These are phyloP conservation scores for Ilex aquifolium DNA, from an alignment of 257 asterid genomes.

Conservation along the genomic window DNA sequence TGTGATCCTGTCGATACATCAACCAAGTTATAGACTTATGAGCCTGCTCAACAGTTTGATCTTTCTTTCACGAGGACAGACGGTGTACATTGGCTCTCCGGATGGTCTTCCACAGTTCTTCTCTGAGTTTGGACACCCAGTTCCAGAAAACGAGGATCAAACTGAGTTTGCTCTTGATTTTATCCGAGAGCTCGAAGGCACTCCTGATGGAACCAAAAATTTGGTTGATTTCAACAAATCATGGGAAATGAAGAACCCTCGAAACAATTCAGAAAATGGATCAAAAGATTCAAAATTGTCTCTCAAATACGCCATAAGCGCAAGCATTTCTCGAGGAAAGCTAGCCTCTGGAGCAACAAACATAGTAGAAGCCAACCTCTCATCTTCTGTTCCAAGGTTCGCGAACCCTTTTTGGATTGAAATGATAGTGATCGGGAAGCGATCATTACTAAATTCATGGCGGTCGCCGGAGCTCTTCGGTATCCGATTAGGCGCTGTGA, in stretches of 20 bases:
- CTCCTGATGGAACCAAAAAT: slow-evolving; percentile 22
- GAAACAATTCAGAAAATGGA: neutral
- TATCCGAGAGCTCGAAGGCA: slow-evolving; percentile 39
- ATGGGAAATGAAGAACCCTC: slow-evolving; percentile 21
- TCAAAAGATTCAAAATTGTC: slow-evolving; percentile 8
- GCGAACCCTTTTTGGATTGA: slow-evolving; percentile 53
- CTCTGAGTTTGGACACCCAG: slow-evolving; percentile 37
- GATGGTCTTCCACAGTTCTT: slow-evolving; percentile 29
- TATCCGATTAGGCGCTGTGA: slow-evolving; percentile 37
- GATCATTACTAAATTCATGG: slow-evolving; percentile 42
- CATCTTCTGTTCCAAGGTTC: slow-evolving; percentile 35
- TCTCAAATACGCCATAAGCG: slow-evolving; percentile 45
- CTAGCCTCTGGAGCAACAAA: slow-evolving; percentile 38
- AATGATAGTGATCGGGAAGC: slow-evolving; percentile 34
- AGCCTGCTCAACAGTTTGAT: slow-evolving; percentile 36
- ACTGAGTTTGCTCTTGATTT: slow-evolving; percentile 50
- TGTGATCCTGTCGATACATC: slow-evolving; percentile 52
- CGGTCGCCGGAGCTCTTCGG: slow-evolving; percentile 51
- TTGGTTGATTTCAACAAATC: slow-evolving; percentile 32
- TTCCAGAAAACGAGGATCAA: slow-evolving; percentile 39
- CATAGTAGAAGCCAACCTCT: slow-evolving; percentile 17
- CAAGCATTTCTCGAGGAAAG: slow-evolving; percentile 50
- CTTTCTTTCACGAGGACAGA: slow-evolving; percentile 47
- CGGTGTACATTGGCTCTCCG: slow-evolving; percentile 43
- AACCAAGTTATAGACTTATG: slow-evolving; percentile 51